Percentiles rank a stretch among this genome's conserved stretches.
Evolutionary conservation across 371 early-diverging fungal genomes (phyloP).

Genomic region (Rhizopus arrhizus): DNA sequence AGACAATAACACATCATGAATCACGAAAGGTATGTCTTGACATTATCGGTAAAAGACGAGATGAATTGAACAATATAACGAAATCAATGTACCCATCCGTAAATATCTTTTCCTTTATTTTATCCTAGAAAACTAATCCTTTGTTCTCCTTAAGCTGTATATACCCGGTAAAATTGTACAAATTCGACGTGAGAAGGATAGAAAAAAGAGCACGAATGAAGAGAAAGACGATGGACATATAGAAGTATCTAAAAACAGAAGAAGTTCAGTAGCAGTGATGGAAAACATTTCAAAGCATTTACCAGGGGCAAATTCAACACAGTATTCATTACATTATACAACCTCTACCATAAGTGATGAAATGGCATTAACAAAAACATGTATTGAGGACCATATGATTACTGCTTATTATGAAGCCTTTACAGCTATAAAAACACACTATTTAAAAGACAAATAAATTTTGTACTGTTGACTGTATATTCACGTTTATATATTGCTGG

Average conservation of each 20-base stretch:
- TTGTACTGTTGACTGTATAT: too few species aligned
- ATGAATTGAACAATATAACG: conserved; percentile 23
- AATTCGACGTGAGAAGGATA: conserved; percentile 29
- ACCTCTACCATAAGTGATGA: conserved; percentile 33
- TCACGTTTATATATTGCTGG: too few species aligned
- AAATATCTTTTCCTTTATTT: conserved; percentile 10
- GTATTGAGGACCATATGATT: conserved; percentile 50
- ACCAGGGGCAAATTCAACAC: conserved; percentile 23
- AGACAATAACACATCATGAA: conserved; percentile 28
- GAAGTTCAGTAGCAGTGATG: conserved; percentile 6
- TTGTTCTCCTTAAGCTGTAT: conserved; percentile 29
- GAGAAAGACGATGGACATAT: conserved; percentile 7
- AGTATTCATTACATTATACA: conserved; percentile 25
- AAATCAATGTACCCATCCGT: conserved; percentile 42
- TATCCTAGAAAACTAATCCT: background rate
- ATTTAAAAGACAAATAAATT: background rate
- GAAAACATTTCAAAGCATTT: conserved; percentile 29
- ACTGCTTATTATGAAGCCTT: conserved; percentile 36
- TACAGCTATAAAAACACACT: conserved; percentile 11
- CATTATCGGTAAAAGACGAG: conserved; percentile 33
- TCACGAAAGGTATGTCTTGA: conserved; percentile 34
- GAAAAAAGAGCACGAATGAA: conserved; percentile 9
- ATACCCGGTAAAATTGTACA: conserved; percentile 48
- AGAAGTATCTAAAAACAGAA: background rate
- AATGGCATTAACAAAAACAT: conserved; percentile 43